A percentile compares a stretch with the other conserved stretches of the same genome.
Evolutionary conservation across 306 rosid genomes (phyloP).

Genomic region (Neltuma alba): DNA sequence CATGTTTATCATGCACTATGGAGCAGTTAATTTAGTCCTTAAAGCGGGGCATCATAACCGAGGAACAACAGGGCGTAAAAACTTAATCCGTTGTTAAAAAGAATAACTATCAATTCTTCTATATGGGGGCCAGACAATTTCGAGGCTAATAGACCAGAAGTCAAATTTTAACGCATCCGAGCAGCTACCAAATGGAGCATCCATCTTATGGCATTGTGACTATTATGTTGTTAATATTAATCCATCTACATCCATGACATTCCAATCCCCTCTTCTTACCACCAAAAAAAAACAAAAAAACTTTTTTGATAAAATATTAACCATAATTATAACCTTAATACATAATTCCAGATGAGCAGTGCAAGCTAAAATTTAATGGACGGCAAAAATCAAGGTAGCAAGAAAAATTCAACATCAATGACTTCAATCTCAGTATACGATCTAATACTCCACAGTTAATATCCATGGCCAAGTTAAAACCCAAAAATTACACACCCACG

Average conservation of each 20-base stretch:
- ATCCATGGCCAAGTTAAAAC: neutral
- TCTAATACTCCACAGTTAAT: neutral
- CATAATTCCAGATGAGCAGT: neutral
- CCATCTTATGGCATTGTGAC: neutral
- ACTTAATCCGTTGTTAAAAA: neutral
- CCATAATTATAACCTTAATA: neutral
- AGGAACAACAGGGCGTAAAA: neutral
- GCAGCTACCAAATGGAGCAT: neutral
- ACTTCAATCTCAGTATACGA: neutral
- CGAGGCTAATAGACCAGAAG: neutral
- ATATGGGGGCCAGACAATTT: neutral
- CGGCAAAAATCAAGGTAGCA: neutral
- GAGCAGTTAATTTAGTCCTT: conserved; percentile 5
- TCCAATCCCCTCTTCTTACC: neutral
- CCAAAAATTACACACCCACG: neutral
- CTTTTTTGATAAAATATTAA: neutral
- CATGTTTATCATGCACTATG: neutral
- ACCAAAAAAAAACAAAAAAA: too few species aligned
- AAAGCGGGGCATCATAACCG: neutral
- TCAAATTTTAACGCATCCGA: neutral
- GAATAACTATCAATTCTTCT: neutral
- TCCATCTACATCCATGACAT: too few species aligned
- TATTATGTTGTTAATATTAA: too few species aligned
- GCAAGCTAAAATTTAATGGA: conserved; percentile 11
- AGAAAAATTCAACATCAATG: neutral